A percentile compares a stretch with the other conserved stretches of the same genome.
These are phyloP conservation scores for Collybia nuda DNA, from an alignment of 768 basidiomycete genomes.

Conservation along the genomic window DNA sequence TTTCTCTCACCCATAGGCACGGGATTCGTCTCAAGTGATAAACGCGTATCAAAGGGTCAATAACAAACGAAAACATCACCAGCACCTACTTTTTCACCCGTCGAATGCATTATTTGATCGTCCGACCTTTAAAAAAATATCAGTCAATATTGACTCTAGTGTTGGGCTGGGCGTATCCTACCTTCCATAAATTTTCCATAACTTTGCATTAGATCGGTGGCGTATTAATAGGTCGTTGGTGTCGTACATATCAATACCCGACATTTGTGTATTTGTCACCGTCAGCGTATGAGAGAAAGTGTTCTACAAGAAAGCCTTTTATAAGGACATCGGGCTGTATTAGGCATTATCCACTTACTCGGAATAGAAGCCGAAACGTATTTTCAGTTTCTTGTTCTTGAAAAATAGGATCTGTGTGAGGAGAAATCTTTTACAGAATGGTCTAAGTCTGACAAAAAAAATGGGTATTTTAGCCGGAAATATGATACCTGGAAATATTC, in stretches of 20 bases:
- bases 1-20: slow-evolving; percentile 33
- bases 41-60: background rate
- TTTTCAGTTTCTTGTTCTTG: slow-evolving; percentile 1
- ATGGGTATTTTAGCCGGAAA: background rate
- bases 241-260: slow-evolving; percentile 30
- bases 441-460: background rate
- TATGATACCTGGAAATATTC: slow-evolving; percentile 13
- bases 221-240: slow-evolving; percentile 38
- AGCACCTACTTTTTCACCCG: slow-evolving; percentile 36
- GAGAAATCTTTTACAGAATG: background rate
- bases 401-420: slow-evolving; percentile 3
- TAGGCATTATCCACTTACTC: background rate
- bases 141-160: too few species aligned
- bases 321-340: background rate
- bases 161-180: background rate
- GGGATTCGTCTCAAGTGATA: slow-evolving; percentile 32
- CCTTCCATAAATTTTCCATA: slow-evolving; percentile 40
- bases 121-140: slow-evolving; percentile 20
- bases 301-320: background rate
- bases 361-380: slow-evolving; percentile 7
- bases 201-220: slow-evolving; percentile 35
- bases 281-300: slow-evolving; percentile 17
- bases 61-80: background rate
- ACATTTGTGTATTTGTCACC: slow-evolving; percentile 29
- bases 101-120: slow-evolving; percentile 44